Evolutionary conservation across 306 rosid genomes (phyloP), one percentile per base, ranked within the genome.

Genomic region (Casuarina equisetifolia): DNA sequence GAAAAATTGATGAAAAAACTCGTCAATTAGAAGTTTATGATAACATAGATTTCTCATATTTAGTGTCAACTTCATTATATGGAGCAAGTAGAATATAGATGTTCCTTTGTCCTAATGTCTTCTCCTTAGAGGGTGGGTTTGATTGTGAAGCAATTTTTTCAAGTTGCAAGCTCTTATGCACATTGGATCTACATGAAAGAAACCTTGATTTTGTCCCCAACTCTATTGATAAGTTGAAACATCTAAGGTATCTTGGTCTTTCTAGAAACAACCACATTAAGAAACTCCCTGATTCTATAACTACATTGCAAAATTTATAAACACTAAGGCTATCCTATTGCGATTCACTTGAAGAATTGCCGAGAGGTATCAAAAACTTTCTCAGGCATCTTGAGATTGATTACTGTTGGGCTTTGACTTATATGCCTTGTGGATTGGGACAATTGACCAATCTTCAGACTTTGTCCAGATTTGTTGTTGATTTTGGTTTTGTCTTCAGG

Each of bases 391-490:
- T 25, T 25, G 32, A 25, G 32, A 25, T 25, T 25, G 32, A 2
- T 32, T 82, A 6, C 3, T 0, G 72, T 9, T 82, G 81, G 9
- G 0, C 13, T 0, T 66, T 77, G 19, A 66, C 15, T 11, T 36
- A 17, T 45, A 77, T 82, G 81, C 81, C 81, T 10, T 6, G 0
- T 7, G 53, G 74, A 6, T 43, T 77, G 2, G 17, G 10, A 0
- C 19, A 54, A 16, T 17, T 82, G 57, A 25, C 32, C 32, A 25
- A 25, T 25, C 32, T 25, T 25, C 32, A 0, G 32, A 25, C 32
- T 25, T 25, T 82, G 61, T 73, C 82, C 2, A 44, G 4, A 3
- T 82, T 82, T 19, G 71, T 63, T 49, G 73, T 38, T 6, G 25
- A 66, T 61, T 19, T 63, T 15, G 35, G 9, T 4, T 6, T 42